Percentiles rank a stretch among this genome's conserved stretches.
phyloP scores from a whole-genome alignment of 495 filamentous ascomycete species.

The Bombardia bombarda region DNA sequence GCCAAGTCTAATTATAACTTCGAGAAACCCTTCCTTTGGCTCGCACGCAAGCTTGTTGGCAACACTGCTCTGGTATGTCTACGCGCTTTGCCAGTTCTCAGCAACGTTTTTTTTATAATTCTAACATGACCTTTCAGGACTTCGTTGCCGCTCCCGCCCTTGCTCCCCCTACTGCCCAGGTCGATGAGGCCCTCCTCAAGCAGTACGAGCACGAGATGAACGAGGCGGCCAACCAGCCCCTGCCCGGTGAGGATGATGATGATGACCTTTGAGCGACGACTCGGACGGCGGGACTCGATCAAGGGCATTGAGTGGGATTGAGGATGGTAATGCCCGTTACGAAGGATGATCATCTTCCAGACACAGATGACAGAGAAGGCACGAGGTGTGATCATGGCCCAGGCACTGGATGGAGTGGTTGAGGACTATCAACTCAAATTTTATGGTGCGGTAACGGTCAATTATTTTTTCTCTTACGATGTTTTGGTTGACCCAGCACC shows the following conservation, averaged over 20 bases:
- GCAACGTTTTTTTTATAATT: too few relatives aligned
- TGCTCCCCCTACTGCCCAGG: constrained; percentile 81
- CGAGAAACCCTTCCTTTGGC: constrained; percentile 99
- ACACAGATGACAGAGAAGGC: constrained; percentile 7
- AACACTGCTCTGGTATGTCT: constrained; percentile 81
- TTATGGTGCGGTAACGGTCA: not conserved
- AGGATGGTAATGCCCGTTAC: constrained; percentile 25
- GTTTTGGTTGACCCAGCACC: not conserved
- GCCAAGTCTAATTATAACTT: constrained; percentile 99
- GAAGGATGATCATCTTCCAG: constrained; percentile 20
- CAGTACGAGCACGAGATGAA: constrained; percentile 86
- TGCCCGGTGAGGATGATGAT: constrained; percentile 93
- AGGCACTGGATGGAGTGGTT: not conserved
- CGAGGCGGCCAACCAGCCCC: constrained; percentile 69
- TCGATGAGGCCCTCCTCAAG: constrained; percentile 73
- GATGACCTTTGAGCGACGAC: constrained; percentile 45
- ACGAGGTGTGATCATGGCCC: not conserved
- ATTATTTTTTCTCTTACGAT: not conserved
- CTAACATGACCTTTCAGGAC: constrained; percentile 50
- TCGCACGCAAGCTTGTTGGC: constrained; percentile 95
- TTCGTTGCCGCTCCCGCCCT: constrained; percentile 94
- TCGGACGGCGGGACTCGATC: constrained; percentile 5
- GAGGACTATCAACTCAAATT: not conserved
- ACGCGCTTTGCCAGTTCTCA: too few relatives aligned
- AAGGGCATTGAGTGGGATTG: constrained; percentile 5